Evolutionary conservation across 2,329 filamentous ascomycete species (phyloP), one percentile per base, ranked within the genome.

Genomic region (Alternaria angustiovoidea): DNA sequence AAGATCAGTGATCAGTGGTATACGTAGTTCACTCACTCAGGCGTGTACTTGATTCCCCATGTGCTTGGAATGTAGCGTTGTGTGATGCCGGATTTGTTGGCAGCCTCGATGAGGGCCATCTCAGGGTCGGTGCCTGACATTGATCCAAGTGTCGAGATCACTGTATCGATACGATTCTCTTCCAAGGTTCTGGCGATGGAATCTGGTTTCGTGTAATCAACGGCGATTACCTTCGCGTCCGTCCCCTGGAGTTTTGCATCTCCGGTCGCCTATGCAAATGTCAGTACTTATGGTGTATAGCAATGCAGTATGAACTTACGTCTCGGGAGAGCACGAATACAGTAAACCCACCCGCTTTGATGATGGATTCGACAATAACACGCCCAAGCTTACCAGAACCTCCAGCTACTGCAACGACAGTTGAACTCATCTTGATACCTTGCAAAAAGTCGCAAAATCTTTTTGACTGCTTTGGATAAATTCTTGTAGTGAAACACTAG

Each of bases 381-480:
- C 64, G 64, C 22, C 68, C 68, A 38, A 70, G 32, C 32, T 36
- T 36, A 3, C 32, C 32, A 16, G 65, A 66, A 5, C 68, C 68
- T 34, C 67, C 67, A 4, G 68, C 67, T 24, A 68, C 56, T 22
- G 67, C 67, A 41, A 71, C 54, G 47, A 51, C 61, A n/a, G 24
- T 18, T n/a, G 53, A 55, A 28, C 18, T 20, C 43, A 55, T 55
- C 2, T 41, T 9, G 38, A 39, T 41, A 11, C 1, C 9, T 41
- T 41, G 18, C 3, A 20, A 5, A 18, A 5, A 14, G 12, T 12
- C n/a, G 18, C 2, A 22, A 22, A 12, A 18, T 2, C 6, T 22
- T 7, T 18, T 41, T 6, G 20, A 6, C 7, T 41, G 39, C 9
- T 41, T 4, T 22, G 18, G 12, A 36, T 18, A 2, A 5, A 5